phyloP scores from a whole-genome alignment of 352 stramenopile genomes.

The Pythium guiyangense region DNA sequence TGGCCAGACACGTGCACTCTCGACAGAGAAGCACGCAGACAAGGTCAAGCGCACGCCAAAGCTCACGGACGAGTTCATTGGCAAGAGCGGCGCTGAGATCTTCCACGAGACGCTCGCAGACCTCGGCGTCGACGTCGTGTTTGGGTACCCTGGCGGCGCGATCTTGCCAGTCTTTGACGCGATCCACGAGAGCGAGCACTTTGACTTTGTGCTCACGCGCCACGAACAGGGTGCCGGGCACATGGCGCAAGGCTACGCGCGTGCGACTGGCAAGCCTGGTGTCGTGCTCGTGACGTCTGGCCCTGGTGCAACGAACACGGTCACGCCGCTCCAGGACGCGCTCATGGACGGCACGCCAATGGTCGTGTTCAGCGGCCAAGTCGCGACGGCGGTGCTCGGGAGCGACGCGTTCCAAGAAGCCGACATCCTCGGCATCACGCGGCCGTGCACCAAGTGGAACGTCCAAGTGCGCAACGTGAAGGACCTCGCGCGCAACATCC shows the following conservation, averaged over 20 bases:
- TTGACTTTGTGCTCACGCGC: slow-evolving; percentile 78
- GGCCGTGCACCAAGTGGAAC: slow-evolving; percentile 95
- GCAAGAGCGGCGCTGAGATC: slow-evolving; percentile 91
- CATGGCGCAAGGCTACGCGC: slow-evolving; percentile 84
- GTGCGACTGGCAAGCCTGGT: slow-evolving; percentile 83
- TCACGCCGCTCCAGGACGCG: slow-evolving; percentile 92
- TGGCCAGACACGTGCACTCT: slow-evolving; percentile 26
- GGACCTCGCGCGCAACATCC: slow-evolving; percentile 93
- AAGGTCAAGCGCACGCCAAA: slow-evolving; percentile 35
- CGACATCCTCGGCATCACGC: slow-evolving; percentile 82
- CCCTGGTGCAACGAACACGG: slow-evolving; percentile 92
- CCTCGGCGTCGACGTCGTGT: slow-evolving; percentile 89
- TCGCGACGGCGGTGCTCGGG: slow-evolving; percentile 88
- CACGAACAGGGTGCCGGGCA: slow-evolving; percentile 83
- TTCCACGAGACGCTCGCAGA: slow-evolving; percentile 93
- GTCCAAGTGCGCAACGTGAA: slow-evolving; percentile 95
- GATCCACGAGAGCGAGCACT: slow-evolving; percentile 87
- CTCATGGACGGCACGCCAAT: slow-evolving; percentile 95
- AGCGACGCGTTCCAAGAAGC: slow-evolving; percentile 93
- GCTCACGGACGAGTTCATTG: slow-evolving; percentile 84
- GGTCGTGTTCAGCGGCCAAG: slow-evolving; percentile 93
- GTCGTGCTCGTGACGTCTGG: slow-evolving; percentile 93
- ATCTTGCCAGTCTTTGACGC: slow-evolving; percentile 94
- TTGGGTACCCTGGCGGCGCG: slow-evolving; percentile 92
- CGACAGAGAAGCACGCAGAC: slow-evolving; percentile 22